These are phyloP conservation scores for Claviceps pusilla DNA, from an alignment of 2,329 filamentous ascomycete genomes.

Conservation along the genomic window DNA sequence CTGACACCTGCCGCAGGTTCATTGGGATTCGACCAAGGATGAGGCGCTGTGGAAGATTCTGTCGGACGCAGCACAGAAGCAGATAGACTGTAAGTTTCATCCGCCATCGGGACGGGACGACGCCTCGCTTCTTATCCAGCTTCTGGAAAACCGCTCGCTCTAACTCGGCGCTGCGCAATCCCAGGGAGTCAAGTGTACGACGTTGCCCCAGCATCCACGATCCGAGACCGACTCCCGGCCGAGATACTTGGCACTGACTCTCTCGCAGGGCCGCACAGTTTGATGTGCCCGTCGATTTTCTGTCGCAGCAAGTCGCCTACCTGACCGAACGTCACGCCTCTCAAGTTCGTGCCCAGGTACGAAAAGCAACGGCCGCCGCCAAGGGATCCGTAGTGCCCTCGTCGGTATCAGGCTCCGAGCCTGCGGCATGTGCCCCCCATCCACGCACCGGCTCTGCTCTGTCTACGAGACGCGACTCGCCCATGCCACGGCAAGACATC, in stretches of 20 bases:
- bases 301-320: conserved; percentile 87
- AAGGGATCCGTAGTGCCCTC: conserved; percentile 43
- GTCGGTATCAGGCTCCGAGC: conserved; percentile 37
- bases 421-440: conserved; percentile 18
- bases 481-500: conserved; percentile 32
- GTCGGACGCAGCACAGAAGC: conserved; percentile 63
- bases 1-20: conserved; percentile 39
- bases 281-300: conserved; percentile 71
- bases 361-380: conserved; percentile 49
- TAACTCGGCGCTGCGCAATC: conserved; percentile 8
- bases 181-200: conserved; percentile 61
- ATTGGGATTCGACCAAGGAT: conserved; percentile 81
- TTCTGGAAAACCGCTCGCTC: too few relatives aligned
- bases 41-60: conserved; percentile 80
- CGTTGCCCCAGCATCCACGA: background rate
- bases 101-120: too few relatives aligned
- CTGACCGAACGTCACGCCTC: conserved; percentile 82
- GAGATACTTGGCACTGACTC: conserved; percentile 4
- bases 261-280: conserved; percentile 54
- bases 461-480: conserved; percentile 44
- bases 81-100: conserved; percentile 61
- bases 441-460: conserved; percentile 36
- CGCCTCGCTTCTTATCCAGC: too few relatives aligned
- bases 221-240: conserved; percentile 9
- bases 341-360: conserved; percentile 80